Evolutionary conservation across 306 rosid species (phyloP).

Genomic region (Quercus suber): DNA sequence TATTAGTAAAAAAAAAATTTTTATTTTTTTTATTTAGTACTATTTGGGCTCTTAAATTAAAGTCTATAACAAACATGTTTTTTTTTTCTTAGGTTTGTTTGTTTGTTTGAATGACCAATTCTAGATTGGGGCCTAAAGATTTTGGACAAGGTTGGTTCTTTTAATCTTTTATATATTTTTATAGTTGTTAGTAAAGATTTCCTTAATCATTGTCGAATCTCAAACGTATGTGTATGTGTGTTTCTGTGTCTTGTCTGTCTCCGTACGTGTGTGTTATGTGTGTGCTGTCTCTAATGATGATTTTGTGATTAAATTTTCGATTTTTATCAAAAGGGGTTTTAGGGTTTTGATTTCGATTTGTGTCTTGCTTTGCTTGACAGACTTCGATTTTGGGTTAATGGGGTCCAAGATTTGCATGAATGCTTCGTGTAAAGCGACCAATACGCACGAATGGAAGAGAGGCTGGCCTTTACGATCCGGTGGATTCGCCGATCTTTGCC

Average conservation of each 20-base stretch:
- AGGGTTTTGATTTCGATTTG: slow-evolving; percentile 49
- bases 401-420: slow-evolving; percentile 67
- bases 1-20: neutral
- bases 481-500: slow-evolving; percentile 86
- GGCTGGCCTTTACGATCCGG: slow-evolving; percentile 94
- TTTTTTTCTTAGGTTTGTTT: neutral
- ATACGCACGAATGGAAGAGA: slow-evolving; percentile 61
- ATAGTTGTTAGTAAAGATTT: neutral
- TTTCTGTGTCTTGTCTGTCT: slow-evolving; percentile 9
- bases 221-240: slow-evolving; percentile 28
- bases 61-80: slow-evolving; percentile 3
- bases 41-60: slow-evolving; percentile 13
- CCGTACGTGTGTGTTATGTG: neutral
- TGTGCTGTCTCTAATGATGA: neutral
- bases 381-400: slow-evolving; percentile 56
- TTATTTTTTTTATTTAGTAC: neutral
- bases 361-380: slow-evolving; percentile 21
- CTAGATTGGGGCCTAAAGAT: slow-evolving; percentile 14
- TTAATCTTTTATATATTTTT: neutral
- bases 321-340: slow-evolving; percentile 40
- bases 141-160: slow-evolving; percentile 3
- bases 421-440: slow-evolving; percentile 43
- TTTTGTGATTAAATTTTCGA: neutral
- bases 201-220: slow-evolving; percentile 21
- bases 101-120: slow-evolving; percentile 23